phyloP scores from a whole-genome alignment of 306 rosid genomes.

The Biancaea sappan region DNA sequence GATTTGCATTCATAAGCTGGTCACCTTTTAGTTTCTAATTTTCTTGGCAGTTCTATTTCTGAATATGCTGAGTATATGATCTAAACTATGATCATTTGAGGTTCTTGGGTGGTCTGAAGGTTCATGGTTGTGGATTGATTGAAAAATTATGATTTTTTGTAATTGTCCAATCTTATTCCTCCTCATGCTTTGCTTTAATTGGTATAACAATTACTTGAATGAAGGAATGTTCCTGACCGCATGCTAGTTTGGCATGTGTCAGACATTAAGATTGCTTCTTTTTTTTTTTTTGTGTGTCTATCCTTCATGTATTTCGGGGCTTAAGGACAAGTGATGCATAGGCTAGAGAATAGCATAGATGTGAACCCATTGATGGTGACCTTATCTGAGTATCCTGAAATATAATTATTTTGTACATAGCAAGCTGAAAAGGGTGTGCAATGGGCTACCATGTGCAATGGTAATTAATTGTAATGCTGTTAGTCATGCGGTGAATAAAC shows the following conservation, averaged over 20 bases:
- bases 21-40: neutral
- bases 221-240: neutral
- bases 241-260: neutral
- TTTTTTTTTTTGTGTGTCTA: neutral
- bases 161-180: neutral
- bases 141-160: neutral
- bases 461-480: neutral
- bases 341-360: neutral
- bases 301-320: neutral
- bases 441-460: neutral
- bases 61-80: neutral
- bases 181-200: neutral
- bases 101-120: neutral
- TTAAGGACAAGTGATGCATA: neutral
- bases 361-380: neutral
- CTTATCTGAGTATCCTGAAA: neutral
- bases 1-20: neutral
- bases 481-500: neutral
- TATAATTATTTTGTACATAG: neutral
- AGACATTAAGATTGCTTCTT: neutral
- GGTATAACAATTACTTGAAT: neutral
- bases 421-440: neutral
- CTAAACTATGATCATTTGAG: constrained; percentile 4
- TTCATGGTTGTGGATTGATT: neutral
- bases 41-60: neutral